Evolutionary conservation across 768 basidiomycete genomes (phyloP), one percentile per base, ranked within the genome.

Genomic region (Tremella mesenterica): DNA sequence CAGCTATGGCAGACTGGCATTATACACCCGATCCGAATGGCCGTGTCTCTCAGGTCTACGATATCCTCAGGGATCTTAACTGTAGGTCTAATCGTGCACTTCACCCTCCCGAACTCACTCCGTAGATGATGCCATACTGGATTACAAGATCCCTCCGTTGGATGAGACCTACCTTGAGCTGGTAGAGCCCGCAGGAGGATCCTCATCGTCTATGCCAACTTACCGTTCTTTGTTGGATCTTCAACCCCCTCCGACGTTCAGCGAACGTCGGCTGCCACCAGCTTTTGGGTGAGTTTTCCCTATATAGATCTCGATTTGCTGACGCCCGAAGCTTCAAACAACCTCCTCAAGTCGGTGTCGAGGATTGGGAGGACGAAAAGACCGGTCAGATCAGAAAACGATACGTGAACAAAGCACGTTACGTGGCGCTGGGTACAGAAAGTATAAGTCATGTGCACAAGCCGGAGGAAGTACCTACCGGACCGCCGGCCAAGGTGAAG

Each of bases 1-100:
- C 26, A 96, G 93, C 83, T 53, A 89, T 96, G 86, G 87, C 84
- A 33, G 93, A 97, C 71, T 95, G 83, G 69, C 91, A 95, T 72
- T 95, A 83, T 72, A 80, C 83, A 56, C 88, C 88, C 1, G 78
- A 85, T 52, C 75, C 78, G 69, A 71, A 81, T 13, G 89, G 93
- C 64, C 83, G 85, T 2, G 75, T 88, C 3, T 72, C 83, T 1
- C 76, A 81, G 53, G 74, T 97, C 50, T 82, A 87, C 3, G 61
- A 77, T 12, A 81, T 88, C 0, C 84, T 96, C 81, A 80, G 83
- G 44, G 76, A 76, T 5, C 82, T 95, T 79, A 85, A 97, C 60
- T 85, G 93, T 93, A 65, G 50, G 80, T 54, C 18, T 3, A 8
- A 16, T 23, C 50, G 0, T 12, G 7, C 41, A 3, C 10, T 14